These are phyloP conservation scores for Penicillium sp. DNA, from an alignment of 2,329 filamentous ascomycete genomes.

Conservation along the genomic window DNA sequence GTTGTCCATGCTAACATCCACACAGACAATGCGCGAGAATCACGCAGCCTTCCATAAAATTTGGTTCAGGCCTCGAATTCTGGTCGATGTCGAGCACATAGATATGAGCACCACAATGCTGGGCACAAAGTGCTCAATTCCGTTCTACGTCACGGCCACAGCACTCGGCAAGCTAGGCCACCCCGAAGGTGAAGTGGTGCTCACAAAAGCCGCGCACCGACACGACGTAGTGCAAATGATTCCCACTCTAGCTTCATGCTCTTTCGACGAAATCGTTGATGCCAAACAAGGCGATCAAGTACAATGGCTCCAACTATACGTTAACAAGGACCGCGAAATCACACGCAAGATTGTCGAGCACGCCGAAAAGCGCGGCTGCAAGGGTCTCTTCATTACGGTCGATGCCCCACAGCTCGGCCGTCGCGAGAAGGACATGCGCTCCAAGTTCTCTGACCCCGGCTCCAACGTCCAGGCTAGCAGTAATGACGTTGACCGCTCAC, in stretches of 20 bases:
- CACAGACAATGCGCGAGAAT: conserved; percentile 87
- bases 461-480: conserved; percentile 74
- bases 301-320: conserved; percentile 96
- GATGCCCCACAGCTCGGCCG: conserved; percentile 94
- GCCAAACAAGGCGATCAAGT: conserved; percentile 75
- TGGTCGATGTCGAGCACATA: conserved; percentile 85
- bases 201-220: conserved; percentile 78
- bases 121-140: conserved; percentile 76
- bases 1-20: neutral
- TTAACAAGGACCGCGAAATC: conserved; percentile 92
- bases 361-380: conserved; percentile 87
- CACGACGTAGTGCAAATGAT: conserved; percentile 98
- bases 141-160: conserved; percentile 95
- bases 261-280: conserved; percentile 95
- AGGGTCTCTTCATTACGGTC: conserved; percentile 95
- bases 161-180: conserved; percentile 93
- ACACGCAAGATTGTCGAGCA: conserved; percentile 88
- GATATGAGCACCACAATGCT: conserved; percentile 93
- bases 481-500: conserved; percentile 73
- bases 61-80: conserved; percentile 87
- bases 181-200: conserved; percentile 86
- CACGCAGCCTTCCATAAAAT: conserved; percentile 95
- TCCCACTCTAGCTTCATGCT: conserved; percentile 91
- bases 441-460: conserved; percentile 81
- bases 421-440: conserved; percentile 96